These are phyloP conservation scores for Trametes maxima DNA, from an alignment of 768 basidiomycete genomes.

Conservation along the genomic window DNA sequence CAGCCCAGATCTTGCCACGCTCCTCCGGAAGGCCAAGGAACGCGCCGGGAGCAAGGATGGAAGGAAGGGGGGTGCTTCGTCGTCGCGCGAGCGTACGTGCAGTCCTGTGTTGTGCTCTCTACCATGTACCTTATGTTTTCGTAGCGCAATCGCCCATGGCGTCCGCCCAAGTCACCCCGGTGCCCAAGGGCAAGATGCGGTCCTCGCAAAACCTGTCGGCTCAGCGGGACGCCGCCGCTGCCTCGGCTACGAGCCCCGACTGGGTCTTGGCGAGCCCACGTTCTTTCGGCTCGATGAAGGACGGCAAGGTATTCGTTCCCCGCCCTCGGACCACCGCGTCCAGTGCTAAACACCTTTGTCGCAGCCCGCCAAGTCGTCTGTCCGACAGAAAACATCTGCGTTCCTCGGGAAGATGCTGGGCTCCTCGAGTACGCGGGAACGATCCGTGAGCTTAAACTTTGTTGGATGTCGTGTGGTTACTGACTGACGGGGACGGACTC, in stretches of 20 bases:
- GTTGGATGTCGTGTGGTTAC: background rate
- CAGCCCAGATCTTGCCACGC: slow-evolving; percentile 88
- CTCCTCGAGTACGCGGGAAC: slow-evolving; percentile 62
- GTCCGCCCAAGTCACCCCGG: slow-evolving; percentile 24
- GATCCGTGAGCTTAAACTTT: slow-evolving; percentile 52
- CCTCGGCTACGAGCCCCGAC: slow-evolving; percentile 23
- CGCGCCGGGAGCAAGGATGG: slow-evolving; percentile 32
- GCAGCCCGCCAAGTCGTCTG: slow-evolving; percentile 60
- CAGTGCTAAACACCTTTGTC: slow-evolving; percentile 7
- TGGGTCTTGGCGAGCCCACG: slow-evolving; percentile 34
- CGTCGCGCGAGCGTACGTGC: slow-evolving; percentile 21
- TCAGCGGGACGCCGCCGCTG: slow-evolving; percentile 12
- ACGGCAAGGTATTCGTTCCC: slow-evolving; percentile 46
- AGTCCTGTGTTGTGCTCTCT: background rate
- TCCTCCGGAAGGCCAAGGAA: slow-evolving; percentile 83
- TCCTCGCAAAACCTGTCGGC: slow-evolving; percentile 18
- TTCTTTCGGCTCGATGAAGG: slow-evolving; percentile 34
- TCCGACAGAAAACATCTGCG: slow-evolving; percentile 78
- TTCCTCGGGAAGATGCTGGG: slow-evolving; percentile 82
- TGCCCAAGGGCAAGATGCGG: slow-evolving; percentile 26
- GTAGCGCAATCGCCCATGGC: slow-evolving; percentile 19
- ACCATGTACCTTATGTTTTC: background rate
- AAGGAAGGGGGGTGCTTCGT: slow-evolving; percentile 25
- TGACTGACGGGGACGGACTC: slow-evolving; percentile 5
- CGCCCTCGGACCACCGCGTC: slow-evolving; percentile 4